phyloP scores from a whole-genome alignment of 169 alveolate genomes.

The Sarcocystis neurona region DNA sequence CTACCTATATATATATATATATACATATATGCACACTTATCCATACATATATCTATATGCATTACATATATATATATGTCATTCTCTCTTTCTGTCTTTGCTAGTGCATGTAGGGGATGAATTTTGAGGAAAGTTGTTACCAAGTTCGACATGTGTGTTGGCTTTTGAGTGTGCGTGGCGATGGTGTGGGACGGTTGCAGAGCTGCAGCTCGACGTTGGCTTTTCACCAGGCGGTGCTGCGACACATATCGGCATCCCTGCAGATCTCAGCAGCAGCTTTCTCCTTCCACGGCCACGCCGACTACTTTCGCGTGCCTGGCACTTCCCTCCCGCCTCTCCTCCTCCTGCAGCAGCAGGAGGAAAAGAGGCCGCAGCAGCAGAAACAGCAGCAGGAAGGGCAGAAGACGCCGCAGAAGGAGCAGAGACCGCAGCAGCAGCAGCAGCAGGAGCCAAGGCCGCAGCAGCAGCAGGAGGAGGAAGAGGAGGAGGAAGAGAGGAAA shows the following conservation, averaged over 20 bases:
- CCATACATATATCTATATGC: too few species aligned
- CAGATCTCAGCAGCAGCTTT: background rate
- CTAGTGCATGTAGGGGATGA: too few species aligned
- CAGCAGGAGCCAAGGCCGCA: too few species aligned
- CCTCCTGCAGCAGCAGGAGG: background rate
- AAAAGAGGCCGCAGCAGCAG: background rate
- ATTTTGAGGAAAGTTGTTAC: too few species aligned
- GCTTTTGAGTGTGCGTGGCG: too few species aligned
- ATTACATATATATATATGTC: too few species aligned
- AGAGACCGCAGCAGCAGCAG: background rate
- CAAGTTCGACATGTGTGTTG: too few species aligned
- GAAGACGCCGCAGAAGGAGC: background rate
- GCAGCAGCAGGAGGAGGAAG: background rate
- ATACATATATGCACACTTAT: too few species aligned
- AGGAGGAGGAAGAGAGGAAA: background rate
- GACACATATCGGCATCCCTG: conserved; percentile 19
- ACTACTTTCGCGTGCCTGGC: background rate
- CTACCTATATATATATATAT: too few species aligned
- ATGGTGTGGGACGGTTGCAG: background rate
- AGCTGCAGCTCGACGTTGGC: conserved; percentile 30
- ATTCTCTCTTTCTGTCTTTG: too few species aligned
- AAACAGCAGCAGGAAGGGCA: background rate
- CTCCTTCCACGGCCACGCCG: conserved; percentile 1
- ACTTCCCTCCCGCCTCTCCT: background rate
- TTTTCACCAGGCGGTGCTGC: conserved; percentile 26